Evolutionary conservation across 2,329 filamentous ascomycete species (phyloP).

Genomic region (Hymenoscyphus infarciens): DNA sequence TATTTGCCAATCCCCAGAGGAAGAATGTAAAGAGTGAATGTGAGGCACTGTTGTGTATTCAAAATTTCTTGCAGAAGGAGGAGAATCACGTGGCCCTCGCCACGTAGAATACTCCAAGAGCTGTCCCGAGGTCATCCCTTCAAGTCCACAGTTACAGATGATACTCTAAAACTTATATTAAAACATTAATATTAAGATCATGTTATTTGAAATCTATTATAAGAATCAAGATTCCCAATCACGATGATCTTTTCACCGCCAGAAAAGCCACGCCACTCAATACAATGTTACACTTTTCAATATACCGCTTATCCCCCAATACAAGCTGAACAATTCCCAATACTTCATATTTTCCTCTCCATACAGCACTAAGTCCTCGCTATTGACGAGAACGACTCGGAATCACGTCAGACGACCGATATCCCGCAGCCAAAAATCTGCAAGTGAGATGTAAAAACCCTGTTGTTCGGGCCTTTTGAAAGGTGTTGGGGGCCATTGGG

Average conservation of each 20-base stretch:
- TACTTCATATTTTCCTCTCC: neutral
- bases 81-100: too few relatives aligned
- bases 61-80: too few relatives aligned
- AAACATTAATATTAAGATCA: too few relatives aligned
- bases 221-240: neutral
- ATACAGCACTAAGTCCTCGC: neutral
- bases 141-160: too few relatives aligned
- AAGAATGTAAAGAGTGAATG: too few relatives aligned
- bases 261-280: neutral
- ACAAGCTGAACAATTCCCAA: neutral
- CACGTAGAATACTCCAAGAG: too few relatives aligned
- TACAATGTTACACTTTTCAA: neutral
- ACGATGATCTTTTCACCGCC: neutral
- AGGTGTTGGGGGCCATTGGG: neutral
- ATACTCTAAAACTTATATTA: too few relatives aligned
- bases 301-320: neutral
- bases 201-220: too few relatives aligned
- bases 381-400: neutral
- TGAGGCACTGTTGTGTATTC: too few relatives aligned
- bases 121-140: too few relatives aligned
- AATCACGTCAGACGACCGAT: constrained; percentile 3
- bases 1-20: too few relatives aligned
- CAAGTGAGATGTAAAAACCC: neutral
- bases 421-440: neutral
- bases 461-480: constrained; percentile 1